phyloP scores from a whole-genome alignment of 148 eudicot species.

The Rhododendron henanense region DNA sequence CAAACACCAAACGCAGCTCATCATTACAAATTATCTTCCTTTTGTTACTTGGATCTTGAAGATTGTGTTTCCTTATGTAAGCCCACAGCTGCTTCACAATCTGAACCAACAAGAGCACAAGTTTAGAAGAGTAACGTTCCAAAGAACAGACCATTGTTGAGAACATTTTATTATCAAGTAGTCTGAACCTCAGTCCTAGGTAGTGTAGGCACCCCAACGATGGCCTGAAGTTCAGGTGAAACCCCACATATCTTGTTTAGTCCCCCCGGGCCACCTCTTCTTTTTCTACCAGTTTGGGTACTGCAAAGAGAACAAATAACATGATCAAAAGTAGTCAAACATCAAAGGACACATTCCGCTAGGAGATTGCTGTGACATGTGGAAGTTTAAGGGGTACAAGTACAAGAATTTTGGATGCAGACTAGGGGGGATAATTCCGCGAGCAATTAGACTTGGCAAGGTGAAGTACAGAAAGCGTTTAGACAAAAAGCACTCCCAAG shows the following conservation, averaged over 20 bases:
- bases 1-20: conserved; percentile 56
- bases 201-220: conserved; percentile 78
- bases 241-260: conserved; percentile 83
- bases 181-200: conserved; percentile 75
- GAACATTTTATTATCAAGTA: not conserved
- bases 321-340: conserved; percentile 2
- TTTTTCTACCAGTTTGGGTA: conserved; percentile 52
- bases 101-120: conserved; percentile 29
- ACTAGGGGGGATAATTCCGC: not conserved
- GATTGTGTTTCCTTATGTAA: conserved; percentile 89
- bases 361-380: not conserved
- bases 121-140: not conserved
- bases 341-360: not conserved
- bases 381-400: not conserved
- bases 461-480: not conserved
- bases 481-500: not conserved
- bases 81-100: conserved; percentile 96
- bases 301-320: conserved; percentile 28
- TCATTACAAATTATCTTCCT: conserved; percentile 76
- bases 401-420: not conserved
- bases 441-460: not conserved
- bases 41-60: conserved; percentile 93
- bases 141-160: not conserved
- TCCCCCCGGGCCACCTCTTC: conserved; percentile 92
- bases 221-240: conserved; percentile 72